Conservation (phyloP, 768 basidiomycete genomes). For the Serendipita sp. region DNA sequence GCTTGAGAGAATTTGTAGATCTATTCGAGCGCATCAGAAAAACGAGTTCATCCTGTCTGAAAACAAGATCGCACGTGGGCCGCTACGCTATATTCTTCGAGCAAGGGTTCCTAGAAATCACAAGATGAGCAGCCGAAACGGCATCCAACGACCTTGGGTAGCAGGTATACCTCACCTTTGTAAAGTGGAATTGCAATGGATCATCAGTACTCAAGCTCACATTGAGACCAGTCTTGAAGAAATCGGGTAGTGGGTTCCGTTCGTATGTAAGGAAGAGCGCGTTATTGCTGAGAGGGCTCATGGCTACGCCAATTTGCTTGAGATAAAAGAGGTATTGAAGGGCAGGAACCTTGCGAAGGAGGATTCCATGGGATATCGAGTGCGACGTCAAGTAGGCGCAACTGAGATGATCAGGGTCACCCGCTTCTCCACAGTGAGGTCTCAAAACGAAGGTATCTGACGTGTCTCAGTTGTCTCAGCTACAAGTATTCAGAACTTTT, state of each 20-base stretch:
- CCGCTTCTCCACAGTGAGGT: constrained; percentile 95
- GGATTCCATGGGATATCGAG: constrained; percentile 98
- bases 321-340: constrained; percentile 95
- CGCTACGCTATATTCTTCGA: constrained; percentile 97
- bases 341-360: constrained; percentile 93
- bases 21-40: constrained; percentile 24
- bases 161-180: constrained; percentile 47
- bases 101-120: constrained; percentile 59
- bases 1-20: constrained; percentile 95
- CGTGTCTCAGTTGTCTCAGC: background rate
- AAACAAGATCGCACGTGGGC: constrained; percentile 55
- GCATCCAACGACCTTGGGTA: background rate
- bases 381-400: constrained; percentile 94
- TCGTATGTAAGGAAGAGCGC: constrained; percentile 94
- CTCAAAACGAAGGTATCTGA: constrained; percentile 92
- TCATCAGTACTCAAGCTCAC: constrained; percentile 94
- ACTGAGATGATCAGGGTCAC: constrained; percentile 93
- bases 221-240: constrained; percentile 91
- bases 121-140: background rate
- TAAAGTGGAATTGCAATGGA: constrained; percentile 95
- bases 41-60: background rate
- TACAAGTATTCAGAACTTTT: background rate
- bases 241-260: constrained; percentile 91
- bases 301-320: constrained; percentile 95
- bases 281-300: constrained; percentile 97